These are phyloP conservation scores for Xylaria sp. DNA, from an alignment of 2,329 filamentous ascomycete species.

Conservation along the genomic window DNA sequence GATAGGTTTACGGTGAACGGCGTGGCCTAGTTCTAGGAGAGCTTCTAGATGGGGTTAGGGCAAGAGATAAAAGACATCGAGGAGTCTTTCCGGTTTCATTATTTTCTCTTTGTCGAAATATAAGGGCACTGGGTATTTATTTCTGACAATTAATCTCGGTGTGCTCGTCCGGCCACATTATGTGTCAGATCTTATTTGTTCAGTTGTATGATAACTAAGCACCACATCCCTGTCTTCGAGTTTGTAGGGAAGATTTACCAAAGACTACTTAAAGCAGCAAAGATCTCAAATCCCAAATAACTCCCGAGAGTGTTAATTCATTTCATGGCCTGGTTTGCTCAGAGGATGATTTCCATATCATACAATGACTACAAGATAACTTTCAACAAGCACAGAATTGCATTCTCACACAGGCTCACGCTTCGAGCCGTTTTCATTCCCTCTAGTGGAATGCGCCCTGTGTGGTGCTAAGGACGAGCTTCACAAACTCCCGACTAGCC, in stretches of 20 bases:
- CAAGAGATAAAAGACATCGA: background rate
- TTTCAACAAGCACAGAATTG: background rate
- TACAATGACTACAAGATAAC: background rate
- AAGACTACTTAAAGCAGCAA: slow-evolving; percentile 5
- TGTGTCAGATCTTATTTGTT: no score
- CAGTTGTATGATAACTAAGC: no score
- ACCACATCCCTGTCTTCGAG: no score
- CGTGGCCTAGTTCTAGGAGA: slow-evolving; percentile 1
- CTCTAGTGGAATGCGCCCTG: background rate
- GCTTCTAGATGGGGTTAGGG: background rate
- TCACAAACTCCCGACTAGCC: slow-evolving; percentile 38
- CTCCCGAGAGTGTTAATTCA: background rate
- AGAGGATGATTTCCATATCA: background rate
- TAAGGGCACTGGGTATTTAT: background rate
- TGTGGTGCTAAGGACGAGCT: no score
- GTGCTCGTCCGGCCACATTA: no score
- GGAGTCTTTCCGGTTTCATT: background rate
- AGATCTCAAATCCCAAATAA: background rate
- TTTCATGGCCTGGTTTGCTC: background rate
- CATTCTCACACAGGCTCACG: background rate
- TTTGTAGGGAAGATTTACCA: no score
- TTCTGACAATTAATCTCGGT: slow-evolving; percentile 8
- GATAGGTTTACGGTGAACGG: slow-evolving; percentile 23
- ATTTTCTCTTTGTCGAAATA: background rate
- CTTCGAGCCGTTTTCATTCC: background rate